Percentiles rank a stretch among this genome's conserved stretches.
Evolutionary conservation across 1,139 yeast species (phyloP).

Genomic region (Blastobotrys elegans): DNA sequence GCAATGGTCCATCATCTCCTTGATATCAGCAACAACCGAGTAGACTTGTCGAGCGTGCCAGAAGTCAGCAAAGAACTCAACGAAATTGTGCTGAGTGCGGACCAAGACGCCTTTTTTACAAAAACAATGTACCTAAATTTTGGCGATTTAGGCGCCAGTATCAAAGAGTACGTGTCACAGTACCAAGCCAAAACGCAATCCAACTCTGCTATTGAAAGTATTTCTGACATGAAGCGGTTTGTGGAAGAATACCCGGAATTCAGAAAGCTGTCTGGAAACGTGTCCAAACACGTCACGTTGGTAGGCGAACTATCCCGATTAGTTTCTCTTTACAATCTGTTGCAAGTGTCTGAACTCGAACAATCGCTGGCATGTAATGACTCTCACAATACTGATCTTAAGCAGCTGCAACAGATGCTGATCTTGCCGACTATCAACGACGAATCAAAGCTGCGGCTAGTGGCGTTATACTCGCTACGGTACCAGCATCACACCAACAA

Average conservation of each 20-base stretch:
- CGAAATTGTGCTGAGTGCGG: conserved; percentile 59
- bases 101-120: conserved; percentile 69
- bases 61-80: conserved; percentile 44
- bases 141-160: conserved; percentile 89
- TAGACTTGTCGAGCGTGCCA: conserved; percentile 49
- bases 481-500: conserved; percentile 48
- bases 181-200: conserved; percentile 79
- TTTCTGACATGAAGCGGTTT: conserved; percentile 83
- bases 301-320: conserved; percentile 75
- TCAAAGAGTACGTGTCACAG: conserved; percentile 77
- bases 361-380: conserved; percentile 75
- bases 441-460: conserved; percentile 51
- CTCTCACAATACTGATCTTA: conserved; percentile 47
- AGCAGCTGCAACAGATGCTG: conserved; percentile 44
- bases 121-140: conserved; percentile 85
- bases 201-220: conserved; percentile 63
- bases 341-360: conserved; percentile 88
- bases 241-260: conserved; percentile 93
- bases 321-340: conserved; percentile 56
- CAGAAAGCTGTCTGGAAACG: conserved; percentile 78
- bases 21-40: conserved; percentile 77
- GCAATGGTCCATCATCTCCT: conserved; percentile 94
- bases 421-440: conserved; percentile 29
- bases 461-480: conserved; percentile 67
- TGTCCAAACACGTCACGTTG: conserved; percentile 88